Evolutionary conservation across 208 protist species (phyloP).

Genomic region (Crithidia sp.): DNA sequence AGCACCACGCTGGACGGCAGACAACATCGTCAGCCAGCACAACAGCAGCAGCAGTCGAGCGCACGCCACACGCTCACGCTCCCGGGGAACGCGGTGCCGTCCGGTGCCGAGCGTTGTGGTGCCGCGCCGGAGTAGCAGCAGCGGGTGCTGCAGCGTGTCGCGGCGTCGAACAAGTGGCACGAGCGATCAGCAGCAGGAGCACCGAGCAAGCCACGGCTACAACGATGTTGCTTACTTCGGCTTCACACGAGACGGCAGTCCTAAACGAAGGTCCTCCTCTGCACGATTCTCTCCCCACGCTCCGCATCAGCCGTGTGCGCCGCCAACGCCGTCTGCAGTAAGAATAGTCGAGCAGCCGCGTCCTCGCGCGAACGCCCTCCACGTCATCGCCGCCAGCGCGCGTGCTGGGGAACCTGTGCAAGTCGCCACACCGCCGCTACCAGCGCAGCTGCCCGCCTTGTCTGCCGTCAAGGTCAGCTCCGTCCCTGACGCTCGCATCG

Average conservation of each 20-base stretch:
- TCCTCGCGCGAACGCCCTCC: too few species aligned
- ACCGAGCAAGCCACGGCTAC: not conserved
- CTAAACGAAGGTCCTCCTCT: not conserved
- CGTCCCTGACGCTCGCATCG: not conserved
- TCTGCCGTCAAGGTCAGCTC: not conserved
- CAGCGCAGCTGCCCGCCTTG: not conserved
- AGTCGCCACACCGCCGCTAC: too few species aligned
- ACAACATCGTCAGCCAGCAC: too few species aligned
- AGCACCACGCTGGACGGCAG: too few species aligned
- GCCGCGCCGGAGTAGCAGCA: slow-evolving; percentile 1
- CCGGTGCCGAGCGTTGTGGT: not conserved
- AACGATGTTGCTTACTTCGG: slow-evolving; percentile 3
- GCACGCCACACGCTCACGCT: too few species aligned
- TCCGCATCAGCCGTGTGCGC: too few species aligned
- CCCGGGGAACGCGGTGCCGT: not conserved
- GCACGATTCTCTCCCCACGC: not conserved
- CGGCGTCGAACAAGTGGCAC: not conserved
- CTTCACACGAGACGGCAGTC: slow-evolving; percentile 2
- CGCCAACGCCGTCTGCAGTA: too few species aligned
- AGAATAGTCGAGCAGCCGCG: too few species aligned
- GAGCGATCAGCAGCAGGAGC: slow-evolving; percentile 5
- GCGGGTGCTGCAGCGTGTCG: slow-evolving; percentile 5
- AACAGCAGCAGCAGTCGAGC: too few species aligned
- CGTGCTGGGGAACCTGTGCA: too few species aligned
- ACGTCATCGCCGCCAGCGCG: too few species aligned